These are phyloP conservation scores for Scheffersomyces insectosa DNA, from an alignment of 1,139 yeast genomes.

Conservation along the genomic window DNA sequence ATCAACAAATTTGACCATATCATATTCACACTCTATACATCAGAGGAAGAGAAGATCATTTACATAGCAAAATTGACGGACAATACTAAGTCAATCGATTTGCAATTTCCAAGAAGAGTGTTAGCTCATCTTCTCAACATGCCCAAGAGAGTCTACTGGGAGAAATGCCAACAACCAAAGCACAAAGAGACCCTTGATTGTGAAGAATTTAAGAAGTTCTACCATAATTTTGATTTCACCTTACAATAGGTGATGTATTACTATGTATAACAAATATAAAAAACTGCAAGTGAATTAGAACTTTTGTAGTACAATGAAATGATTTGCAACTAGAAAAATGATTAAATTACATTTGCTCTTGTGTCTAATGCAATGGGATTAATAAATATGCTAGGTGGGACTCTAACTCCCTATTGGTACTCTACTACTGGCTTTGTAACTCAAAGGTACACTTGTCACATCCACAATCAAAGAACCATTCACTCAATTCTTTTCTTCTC, in stretches of 20 bases:
- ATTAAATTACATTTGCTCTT: too few species aligned
- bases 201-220: constrained; percentile 54
- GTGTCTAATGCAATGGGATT: background rate
- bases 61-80: constrained; percentile 28
- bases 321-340: background rate
- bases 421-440: background rate
- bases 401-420: background rate
- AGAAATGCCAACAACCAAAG: constrained; percentile 62
- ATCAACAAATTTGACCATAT: constrained; percentile 42
- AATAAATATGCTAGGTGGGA: background rate
- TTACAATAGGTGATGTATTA: background rate
- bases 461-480: constrained; percentile 65
- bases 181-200: constrained; percentile 63
- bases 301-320: background rate
- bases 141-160: constrained; percentile 72
- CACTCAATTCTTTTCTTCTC: constrained; percentile 45
- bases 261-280: background rate
- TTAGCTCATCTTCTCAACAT: constrained; percentile 59
- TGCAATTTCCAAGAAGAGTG: constrained; percentile 80
- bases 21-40: constrained; percentile 32
- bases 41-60: constrained; percentile 13
- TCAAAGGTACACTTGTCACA: constrained; percentile 48
- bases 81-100: constrained; percentile 45
- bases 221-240: constrained; percentile 46
- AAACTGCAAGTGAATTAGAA: background rate